Percentiles rank a stretch among this genome's conserved stretches.
phyloP scores from a whole-genome alignment of 257 asterid species.

The Mitragyna speciosa region DNA sequence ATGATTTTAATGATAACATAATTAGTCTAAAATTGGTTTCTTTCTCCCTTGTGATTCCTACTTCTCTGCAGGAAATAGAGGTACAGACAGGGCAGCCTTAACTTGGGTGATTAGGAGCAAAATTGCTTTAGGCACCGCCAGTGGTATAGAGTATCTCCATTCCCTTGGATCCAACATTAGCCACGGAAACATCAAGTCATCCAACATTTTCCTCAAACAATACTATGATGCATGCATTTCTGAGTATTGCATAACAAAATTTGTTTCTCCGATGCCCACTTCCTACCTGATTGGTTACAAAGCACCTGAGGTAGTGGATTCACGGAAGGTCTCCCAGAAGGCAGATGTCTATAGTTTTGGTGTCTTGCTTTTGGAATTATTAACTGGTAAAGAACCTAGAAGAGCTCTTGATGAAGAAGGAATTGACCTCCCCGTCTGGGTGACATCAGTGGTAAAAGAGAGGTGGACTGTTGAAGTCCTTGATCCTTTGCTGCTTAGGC shows the following conservation, averaged over 20 bases:
- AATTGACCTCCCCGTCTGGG: slow-evolving; percentile 49
- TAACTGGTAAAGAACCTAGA: slow-evolving; percentile 44
- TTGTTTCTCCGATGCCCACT: slow-evolving; percentile 29
- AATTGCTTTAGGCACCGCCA: slow-evolving; percentile 43
- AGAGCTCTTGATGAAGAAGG: slow-evolving; percentile 36
- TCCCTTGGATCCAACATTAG: slow-evolving; percentile 29
- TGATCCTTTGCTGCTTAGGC: slow-evolving; percentile 36
- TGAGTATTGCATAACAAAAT: slow-evolving; percentile 46
- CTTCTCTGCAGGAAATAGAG: slow-evolving; percentile 30
- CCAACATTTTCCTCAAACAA: slow-evolving; percentile 51
- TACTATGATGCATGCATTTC: slow-evolving; percentile 36
- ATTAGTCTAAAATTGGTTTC: background rate
- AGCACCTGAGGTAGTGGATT: slow-evolving; percentile 53
- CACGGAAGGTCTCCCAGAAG: slow-evolving; percentile 37
- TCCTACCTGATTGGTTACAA: slow-evolving; percentile 36
- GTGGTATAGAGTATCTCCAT: slow-evolving; percentile 51
- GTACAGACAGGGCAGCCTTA: slow-evolving; percentile 17
- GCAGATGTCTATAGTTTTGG: slow-evolving; percentile 58
- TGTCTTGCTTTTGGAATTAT: slow-evolving; percentile 44
- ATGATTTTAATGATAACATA: background rate
- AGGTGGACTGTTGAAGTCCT: slow-evolving; percentile 39
- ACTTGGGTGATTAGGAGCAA: slow-evolving; percentile 42
- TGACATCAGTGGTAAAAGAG: slow-evolving; percentile 32
- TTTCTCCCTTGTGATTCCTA: background rate
- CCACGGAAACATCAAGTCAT: slow-evolving; percentile 68